phyloP scores from a whole-genome alignment of 257 asterid species.

The Nicotiana attenuata region DNA sequence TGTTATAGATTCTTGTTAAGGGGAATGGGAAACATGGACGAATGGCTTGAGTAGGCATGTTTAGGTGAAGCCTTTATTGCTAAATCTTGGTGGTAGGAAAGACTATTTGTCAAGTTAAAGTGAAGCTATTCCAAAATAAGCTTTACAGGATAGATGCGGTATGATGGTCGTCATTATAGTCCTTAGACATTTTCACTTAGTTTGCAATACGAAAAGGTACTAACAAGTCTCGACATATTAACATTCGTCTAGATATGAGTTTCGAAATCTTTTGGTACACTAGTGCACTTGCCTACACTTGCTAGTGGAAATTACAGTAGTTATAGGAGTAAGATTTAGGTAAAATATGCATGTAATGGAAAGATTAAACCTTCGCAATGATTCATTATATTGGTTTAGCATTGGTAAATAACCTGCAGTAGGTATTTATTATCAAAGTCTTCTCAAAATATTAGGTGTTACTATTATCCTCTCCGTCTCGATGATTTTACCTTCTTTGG shows the following conservation, averaged over 20 bases:
- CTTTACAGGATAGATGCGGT: not conserved
- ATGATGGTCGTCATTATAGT: not conserved
- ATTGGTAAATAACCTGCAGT: not conserved
- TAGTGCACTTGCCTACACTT: not conserved
- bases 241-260: not conserved
- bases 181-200: not conserved
- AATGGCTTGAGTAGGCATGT: not conserved
- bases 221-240: not conserved
- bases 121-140: constrained; percentile 5
- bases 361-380: not conserved
- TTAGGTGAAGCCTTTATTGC: constrained; percentile 5
- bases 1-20: not conserved
- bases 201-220: not conserved
- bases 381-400: not conserved
- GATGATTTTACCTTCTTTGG: not conserved
- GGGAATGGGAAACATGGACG: not conserved
- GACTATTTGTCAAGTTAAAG: not conserved
- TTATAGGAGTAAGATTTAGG: not conserved
- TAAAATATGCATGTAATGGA: not conserved
- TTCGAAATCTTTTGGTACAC: not conserved
- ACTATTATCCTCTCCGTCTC: not conserved
- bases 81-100: not conserved
- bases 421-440: not conserved
- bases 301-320: not conserved
- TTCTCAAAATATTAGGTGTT: not conserved